Conservation (phyloP, 768 basidiomycete species). For the Termitomyces sp. region DNA sequence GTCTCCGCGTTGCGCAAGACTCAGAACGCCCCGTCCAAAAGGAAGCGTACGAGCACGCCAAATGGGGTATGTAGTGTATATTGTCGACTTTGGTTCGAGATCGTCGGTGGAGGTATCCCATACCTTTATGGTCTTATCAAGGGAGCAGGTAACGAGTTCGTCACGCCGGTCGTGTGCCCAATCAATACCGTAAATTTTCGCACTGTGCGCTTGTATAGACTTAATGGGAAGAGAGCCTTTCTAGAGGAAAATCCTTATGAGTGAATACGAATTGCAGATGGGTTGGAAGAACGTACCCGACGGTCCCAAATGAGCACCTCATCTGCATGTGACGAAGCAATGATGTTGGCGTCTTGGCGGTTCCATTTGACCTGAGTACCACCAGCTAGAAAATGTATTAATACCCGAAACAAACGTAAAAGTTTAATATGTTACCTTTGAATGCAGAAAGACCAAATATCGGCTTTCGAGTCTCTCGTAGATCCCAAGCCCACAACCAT, state of each 20-base stretch:
- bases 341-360: constrained; percentile 74
- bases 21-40: constrained; percentile 86
- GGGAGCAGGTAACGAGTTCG: constrained; percentile 89
- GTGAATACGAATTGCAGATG: neutral
- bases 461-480: constrained; percentile 67
- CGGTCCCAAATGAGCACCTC: constrained; percentile 94
- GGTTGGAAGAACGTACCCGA: constrained; percentile 49
- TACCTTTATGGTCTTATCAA: constrained; percentile 90
- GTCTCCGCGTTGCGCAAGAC: constrained; percentile 84
- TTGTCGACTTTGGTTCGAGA: constrained; percentile 41
- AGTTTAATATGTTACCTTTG: constrained; percentile 27
- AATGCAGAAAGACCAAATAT: constrained; percentile 65
- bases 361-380: constrained; percentile 99
- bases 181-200: constrained; percentile 97
- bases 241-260: constrained; percentile 30
- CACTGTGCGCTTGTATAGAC: constrained; percentile 75
- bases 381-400: constrained; percentile 47
- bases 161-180: constrained; percentile 78
- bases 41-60: constrained; percentile 93
- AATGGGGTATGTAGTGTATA: constrained; percentile 83
- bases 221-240: constrained; percentile 85
- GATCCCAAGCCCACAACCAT: constrained; percentile 94
- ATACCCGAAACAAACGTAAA: neutral
- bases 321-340: constrained; percentile 88
- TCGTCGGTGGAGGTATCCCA: constrained; percentile 51